These are phyloP conservation scores for Colletotrichum liriopes DNA, from an alignment of 2,329 filamentous ascomycete genomes.

Conservation along the genomic window DNA sequence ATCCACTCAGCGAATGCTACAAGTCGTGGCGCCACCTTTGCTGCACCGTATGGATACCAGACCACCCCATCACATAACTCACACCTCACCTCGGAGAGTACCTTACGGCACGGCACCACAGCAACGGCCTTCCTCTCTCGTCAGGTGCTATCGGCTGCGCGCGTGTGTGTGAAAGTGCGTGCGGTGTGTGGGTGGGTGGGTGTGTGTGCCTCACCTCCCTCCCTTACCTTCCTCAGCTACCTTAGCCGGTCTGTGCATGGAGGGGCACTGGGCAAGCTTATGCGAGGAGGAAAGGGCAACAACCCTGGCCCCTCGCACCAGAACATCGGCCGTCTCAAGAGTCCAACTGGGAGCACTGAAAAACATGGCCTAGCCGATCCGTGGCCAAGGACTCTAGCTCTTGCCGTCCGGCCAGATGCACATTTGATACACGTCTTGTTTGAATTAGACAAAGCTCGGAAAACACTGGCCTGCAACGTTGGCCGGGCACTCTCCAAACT, in stretches of 20 bases:
- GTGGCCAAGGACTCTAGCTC: background rate
- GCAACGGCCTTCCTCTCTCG: slow-evolving; percentile 6
- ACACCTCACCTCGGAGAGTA: background rate
- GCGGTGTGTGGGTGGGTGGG: background rate
- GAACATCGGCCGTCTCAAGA: slow-evolving; percentile 8
- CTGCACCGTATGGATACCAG: background rate
- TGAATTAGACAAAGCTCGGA: slow-evolving; percentile 31
- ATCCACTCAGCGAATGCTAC: slow-evolving; percentile 6
- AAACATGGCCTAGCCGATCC: background rate
- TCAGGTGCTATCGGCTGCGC: background rate
- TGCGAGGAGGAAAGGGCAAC: slow-evolving; percentile 34
- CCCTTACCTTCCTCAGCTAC: too few species aligned
- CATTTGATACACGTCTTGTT: slow-evolving; percentile 33
- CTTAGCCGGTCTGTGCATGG: slow-evolving; percentile 14
- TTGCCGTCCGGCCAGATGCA: slow-evolving; percentile 5
- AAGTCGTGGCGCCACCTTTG: slow-evolving; percentile 24
- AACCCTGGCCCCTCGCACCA: slow-evolving; percentile 41
- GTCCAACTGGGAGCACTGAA: background rate
- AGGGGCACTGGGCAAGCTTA: slow-evolving; percentile 18
- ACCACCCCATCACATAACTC: background rate
- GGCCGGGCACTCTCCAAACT: background rate
- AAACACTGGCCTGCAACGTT: background rate
- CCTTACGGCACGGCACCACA: background rate
- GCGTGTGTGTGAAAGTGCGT: background rate
- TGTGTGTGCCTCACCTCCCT: background rate